Evolutionary conservation across 2,329 filamentous ascomycete species (phyloP).

Genomic region (Paramyrothecium roridum): DNA sequence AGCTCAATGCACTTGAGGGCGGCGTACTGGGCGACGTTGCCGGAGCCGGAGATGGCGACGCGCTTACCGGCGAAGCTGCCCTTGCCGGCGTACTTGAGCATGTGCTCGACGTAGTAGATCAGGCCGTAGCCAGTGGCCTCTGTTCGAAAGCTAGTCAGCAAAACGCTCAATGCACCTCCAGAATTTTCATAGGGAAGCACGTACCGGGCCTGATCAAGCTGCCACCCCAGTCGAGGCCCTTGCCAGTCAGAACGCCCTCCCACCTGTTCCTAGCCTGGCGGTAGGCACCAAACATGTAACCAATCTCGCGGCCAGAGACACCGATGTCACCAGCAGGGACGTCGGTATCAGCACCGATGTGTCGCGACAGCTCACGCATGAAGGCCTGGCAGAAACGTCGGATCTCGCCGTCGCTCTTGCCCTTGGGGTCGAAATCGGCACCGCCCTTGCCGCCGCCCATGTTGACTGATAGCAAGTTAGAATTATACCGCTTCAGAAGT

Average conservation of each 20-base stretch:
- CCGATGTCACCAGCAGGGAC: conserved; percentile 97
- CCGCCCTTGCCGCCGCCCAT: conserved; percentile 99
- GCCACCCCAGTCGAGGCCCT: conserved; percentile 91
- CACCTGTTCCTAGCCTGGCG: conserved; percentile 83
- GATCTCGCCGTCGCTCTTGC: conserved; percentile 96
- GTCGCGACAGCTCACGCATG: conserved; percentile 92
- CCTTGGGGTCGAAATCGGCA: conserved; percentile 98
- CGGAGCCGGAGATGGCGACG: conserved; percentile 93
- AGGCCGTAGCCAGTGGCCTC: conserved; percentile 97
- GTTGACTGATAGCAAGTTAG: conserved; percentile 31
- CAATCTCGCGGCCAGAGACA: conserved; percentile 87
- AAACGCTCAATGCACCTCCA: background rate
- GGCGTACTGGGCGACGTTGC: conserved; percentile 97
- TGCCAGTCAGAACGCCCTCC: conserved; percentile 95
- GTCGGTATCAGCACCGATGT: conserved; percentile 95
- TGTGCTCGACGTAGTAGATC: conserved; percentile 94
- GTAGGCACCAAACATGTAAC: conserved; percentile 93
- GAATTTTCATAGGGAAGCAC: conserved; percentile 5
- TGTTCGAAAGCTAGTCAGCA: conserved; percentile 14
- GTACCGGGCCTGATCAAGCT: conserved; percentile 77
- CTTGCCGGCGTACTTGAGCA: conserved; percentile 87
- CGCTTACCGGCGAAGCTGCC: conserved; percentile 87
- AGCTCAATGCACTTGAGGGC: conserved; percentile 96
- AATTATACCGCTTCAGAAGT: background rate
- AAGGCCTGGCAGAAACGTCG: conserved; percentile 94